phyloP scores from a whole-genome alignment of 768 basidiomycete species.

The Boletus eberwhitei region DNA sequence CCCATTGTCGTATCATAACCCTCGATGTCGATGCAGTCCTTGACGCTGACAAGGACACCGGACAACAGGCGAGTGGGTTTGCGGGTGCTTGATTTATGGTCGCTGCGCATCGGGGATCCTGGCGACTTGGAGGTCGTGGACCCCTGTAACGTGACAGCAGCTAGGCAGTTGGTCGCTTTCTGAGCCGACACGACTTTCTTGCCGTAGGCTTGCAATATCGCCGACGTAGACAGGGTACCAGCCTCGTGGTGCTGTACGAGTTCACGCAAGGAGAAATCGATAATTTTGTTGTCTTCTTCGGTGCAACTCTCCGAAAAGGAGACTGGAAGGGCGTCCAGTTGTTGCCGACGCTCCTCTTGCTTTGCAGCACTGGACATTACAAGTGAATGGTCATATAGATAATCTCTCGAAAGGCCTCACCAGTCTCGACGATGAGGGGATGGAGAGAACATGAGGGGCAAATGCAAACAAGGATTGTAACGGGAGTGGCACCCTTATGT shows the following conservation, averaged over 20 bases:
- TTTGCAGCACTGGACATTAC: slow-evolving; percentile 30
- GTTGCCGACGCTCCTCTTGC: slow-evolving; percentile 29
- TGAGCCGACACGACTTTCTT: slow-evolving; percentile 40
- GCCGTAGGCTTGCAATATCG: slow-evolving; percentile 39
- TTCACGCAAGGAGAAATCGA: slow-evolving; percentile 35
- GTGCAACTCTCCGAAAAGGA: slow-evolving; percentile 30
- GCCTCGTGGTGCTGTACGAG: slow-evolving; percentile 34
- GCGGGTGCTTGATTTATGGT: neutral
- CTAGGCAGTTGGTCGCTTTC: slow-evolving; percentile 47
- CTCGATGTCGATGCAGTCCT: slow-evolving; percentile 44
- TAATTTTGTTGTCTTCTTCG: slow-evolving; percentile 35
- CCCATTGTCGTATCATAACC: slow-evolving; percentile 48
- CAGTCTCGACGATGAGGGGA: slow-evolving; percentile 30
- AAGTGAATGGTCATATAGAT: neutral
- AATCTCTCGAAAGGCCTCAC: slow-evolving; percentile 15
- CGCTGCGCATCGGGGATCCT: slow-evolving; percentile 9
- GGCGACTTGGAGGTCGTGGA: slow-evolving; percentile 9
- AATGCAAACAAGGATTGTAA: neutral
- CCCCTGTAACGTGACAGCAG: slow-evolving; percentile 42
- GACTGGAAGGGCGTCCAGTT: slow-evolving; percentile 29
- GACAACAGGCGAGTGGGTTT: slow-evolving; percentile 30
- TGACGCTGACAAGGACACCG: slow-evolving; percentile 49
- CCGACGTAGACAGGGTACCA: slow-evolving; percentile 25
- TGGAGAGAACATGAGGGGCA: slow-evolving; percentile 21
- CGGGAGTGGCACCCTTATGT: slow-evolving; percentile 2